Base-by-base conservation (phyloP, 805 yeast species). In the Metschnikowia gruessii region DNA sequence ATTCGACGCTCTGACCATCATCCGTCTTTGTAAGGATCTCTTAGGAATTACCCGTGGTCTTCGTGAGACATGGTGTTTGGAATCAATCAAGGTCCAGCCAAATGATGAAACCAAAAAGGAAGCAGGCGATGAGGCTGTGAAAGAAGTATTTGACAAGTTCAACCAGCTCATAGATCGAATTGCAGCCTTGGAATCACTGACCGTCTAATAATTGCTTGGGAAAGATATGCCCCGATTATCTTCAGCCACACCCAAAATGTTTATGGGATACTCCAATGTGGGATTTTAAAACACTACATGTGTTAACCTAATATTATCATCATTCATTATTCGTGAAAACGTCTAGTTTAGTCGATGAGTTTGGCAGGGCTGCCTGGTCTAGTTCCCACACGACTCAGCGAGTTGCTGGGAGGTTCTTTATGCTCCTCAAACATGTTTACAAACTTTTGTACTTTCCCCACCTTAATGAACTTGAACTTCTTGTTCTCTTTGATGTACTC, bases 21-120 rank as follows among this genome's bases (percentile, higher is more conserved):
- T 79, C 9, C 62, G 82, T 43, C 63, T 79, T 13, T 72, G 80
- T 35, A 81, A 80, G 51, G 84, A 80, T 46, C 61, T 80, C 32
- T 59, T 80, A 12, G 58, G 72, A 1, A 68, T 80, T 1, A 76
- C 82, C 1, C 60, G 80, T 37, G 68, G 70, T 0, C 60, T 80
- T 38, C 75, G 76, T 53, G 84, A 80, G 57, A 69, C 76, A 3
- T 80, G 84, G 85, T 74, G 79, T 34, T 60, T 80, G 44, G 83
- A 82, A 2, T 77, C 80, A 19, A 64, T 79, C 44, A 76, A 76
- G 33, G 70, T 68, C 12, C 42, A 51, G 15, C 44, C 52, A 3
- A 18, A 41, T 45, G 48, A 32, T 2, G 57, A 57, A 9, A 51
- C 46, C 8, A 51, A 50, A 11, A 46, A 45, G 12, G 39, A 55